Percentiles rank a stretch among this genome's conserved stretches.
phyloP scores from a whole-genome alignment of 1,139 yeast species.

The Kluyveromyces sp. region DNA sequence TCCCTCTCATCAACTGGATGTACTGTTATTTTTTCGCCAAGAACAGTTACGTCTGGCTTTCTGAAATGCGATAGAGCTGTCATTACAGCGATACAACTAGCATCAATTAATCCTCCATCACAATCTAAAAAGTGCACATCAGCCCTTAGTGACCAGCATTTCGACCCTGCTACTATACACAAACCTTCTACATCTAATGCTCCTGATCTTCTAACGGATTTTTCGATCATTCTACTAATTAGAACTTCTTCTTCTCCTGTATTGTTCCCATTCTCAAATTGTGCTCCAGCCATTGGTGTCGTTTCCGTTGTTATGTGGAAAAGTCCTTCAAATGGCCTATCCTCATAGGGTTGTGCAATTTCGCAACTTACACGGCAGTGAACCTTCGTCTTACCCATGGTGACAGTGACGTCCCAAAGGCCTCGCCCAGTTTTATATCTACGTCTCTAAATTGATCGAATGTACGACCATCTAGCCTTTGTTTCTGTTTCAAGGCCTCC shows the following conservation, averaged over 20 bases:
- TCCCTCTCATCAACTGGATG: conserved; percentile 72
- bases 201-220: conserved; percentile 81
- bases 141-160: conserved; percentile 85
- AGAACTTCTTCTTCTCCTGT: conserved; percentile 72
- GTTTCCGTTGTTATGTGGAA: conserved; percentile 80
- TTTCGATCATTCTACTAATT: conserved; percentile 76
- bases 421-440: conserved; percentile 54
- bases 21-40: conserved; percentile 60
- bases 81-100: conserved; percentile 85
- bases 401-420: conserved; percentile 78
- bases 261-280: conserved; percentile 61
- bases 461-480: conserved; percentile 62
- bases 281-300: conserved; percentile 81
- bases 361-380: conserved; percentile 75
- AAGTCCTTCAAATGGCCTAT: conserved; percentile 89
- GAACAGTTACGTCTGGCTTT: conserved; percentile 75
- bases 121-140: conserved; percentile 82
- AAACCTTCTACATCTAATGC: conserved; percentile 85
- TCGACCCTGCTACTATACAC: conserved; percentile 84
- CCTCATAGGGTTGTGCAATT: conserved; percentile 77
- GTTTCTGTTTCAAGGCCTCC: conserved; percentile 53
- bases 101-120: conserved; percentile 90
- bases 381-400: conserved; percentile 66
- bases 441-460: conserved; percentile 60
- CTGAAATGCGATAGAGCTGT: conserved; percentile 75